Percentiles rank a stretch among this genome's conserved stretches.
Conservation (phyloP, 305 asterid genomes). For the Plantago lanceolata region DNA sequence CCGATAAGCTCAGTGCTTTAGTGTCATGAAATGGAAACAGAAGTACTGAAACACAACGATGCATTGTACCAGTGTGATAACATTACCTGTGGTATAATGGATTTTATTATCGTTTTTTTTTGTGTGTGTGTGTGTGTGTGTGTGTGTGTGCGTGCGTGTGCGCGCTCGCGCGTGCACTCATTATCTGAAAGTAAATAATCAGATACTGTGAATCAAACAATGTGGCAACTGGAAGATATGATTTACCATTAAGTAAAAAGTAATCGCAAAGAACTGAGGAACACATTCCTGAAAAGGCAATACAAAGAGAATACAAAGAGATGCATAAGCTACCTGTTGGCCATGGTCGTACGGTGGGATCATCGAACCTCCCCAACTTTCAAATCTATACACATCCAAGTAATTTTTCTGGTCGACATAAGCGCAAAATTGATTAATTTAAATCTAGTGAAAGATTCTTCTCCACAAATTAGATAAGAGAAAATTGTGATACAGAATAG, state of each 20-base stretch:
- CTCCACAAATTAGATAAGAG: constrained; percentile 8
- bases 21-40: neutral
- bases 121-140: no score
- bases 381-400: constrained; percentile 85
- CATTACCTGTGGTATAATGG: neutral
- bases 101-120: neutral
- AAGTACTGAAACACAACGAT: neutral
- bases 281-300: constrained; percentile 11
- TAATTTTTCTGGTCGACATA: constrained; percentile 71
- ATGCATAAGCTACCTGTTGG: constrained; percentile 61
- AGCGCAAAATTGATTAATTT: constrained; percentile 24
- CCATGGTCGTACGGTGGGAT: constrained; percentile 71
- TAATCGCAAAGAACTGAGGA: constrained; percentile 13
- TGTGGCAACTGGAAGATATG: neutral
- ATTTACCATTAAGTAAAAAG: constrained; percentile 5
- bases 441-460: constrained; percentile 15
- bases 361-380: constrained; percentile 90
- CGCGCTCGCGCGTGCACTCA: no score
- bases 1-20: neutral
- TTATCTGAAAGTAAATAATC: neutral
- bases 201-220: neutral
- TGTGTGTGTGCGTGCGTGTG: no score
- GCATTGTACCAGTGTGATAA: neutral
- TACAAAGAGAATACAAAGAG: constrained; percentile 20
- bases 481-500: constrained; percentile 5